Conservation (phyloP, 495 filamentous ascomycete genomes). For the Penicillium maclennaniae region DNA sequence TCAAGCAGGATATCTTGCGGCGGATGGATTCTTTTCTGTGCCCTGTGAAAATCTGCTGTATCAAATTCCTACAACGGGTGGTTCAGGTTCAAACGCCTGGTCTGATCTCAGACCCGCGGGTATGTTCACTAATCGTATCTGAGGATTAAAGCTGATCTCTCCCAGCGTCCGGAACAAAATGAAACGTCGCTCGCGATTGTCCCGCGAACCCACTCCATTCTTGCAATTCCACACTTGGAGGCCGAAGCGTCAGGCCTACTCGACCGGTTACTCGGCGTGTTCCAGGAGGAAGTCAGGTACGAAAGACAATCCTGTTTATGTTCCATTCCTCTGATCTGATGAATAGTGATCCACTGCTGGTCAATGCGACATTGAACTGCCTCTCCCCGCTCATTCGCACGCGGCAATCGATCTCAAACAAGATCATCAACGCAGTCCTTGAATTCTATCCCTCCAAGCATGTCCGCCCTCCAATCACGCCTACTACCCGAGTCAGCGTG, state of each 20-base stretch:
- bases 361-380: conserved; percentile 88
- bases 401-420: conserved; percentile 73
- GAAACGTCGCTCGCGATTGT: conserved; percentile 86
- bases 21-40: conserved; percentile 80
- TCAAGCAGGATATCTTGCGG: conserved; percentile 82
- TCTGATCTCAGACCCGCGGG: conserved; percentile 76
- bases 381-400: conserved; percentile 75
- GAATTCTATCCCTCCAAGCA: conserved; percentile 86
- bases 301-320: conserved; percentile 12
- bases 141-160: conserved; percentile 25
- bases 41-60: conserved; percentile 83
- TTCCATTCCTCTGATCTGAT: conserved; percentile 7
- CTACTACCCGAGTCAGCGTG: conserved; percentile 72
- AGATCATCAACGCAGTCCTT: conserved; percentile 79
- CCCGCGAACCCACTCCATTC: conserved; percentile 71
- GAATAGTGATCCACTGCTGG: conserved; percentile 76
- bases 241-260: conserved; percentile 86
- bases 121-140: conserved; percentile 39
- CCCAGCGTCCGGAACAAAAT: conserved; percentile 72
- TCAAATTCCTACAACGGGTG: conserved; percentile 93
- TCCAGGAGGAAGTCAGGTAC: conserved; percentile 83
- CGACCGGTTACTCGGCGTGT: conserved; percentile 79
- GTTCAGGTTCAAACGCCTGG: conserved; percentile 89
- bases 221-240: conserved; percentile 76
- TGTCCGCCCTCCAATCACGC: conserved; percentile 70